Evolutionary conservation across 164 flowering plant species (phyloP).

Genomic region (Magnolia officinalis): DNA sequence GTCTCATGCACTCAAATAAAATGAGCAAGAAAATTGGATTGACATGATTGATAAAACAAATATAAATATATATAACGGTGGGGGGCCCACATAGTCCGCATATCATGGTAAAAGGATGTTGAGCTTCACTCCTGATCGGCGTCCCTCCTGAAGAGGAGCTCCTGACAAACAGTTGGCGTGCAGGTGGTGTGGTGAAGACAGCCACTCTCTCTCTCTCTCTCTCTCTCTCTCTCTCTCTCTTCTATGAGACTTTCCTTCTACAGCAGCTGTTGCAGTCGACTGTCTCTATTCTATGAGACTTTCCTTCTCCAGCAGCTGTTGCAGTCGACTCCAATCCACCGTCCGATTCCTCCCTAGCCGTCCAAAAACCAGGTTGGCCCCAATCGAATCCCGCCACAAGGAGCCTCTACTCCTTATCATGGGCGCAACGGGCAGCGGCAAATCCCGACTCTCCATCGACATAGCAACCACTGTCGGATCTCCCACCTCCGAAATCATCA

Average conservation of each 20-base stretch:
- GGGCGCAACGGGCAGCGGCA: constrained; percentile 86
- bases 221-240: background rate
- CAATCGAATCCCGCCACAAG: constrained; percentile 3
- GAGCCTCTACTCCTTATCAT: constrained; percentile 49
- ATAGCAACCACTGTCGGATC: constrained; percentile 38
- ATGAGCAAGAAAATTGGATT: too few species aligned
- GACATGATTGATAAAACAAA: too few species aligned
- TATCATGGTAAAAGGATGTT: too few species aligned
- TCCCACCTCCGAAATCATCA: constrained; percentile 51
- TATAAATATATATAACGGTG: too few species aligned
- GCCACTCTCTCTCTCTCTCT: background rate
- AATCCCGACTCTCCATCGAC: constrained; percentile 65
- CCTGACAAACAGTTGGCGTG: constrained; percentile 1
- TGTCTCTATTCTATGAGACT: constrained; percentile 20
- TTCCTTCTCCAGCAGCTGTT: constrained; percentile 10
- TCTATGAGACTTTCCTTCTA: background rate
- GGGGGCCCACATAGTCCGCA: too few species aligned
- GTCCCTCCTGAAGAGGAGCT: background rate
- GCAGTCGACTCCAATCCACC: constrained; percentile 1
- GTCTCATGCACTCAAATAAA: too few species aligned
- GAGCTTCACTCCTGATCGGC: too few species aligned
- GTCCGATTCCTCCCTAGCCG: background rate
- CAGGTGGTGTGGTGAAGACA: background rate
- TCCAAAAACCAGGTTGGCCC: constrained; percentile 5
- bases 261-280: constrained; percentile 7